Percentiles rank a stretch among this genome's conserved stretches.
phyloP scores from a whole-genome alignment of 164 flowering plant species.

The Pachysandra terminalis region DNA sequence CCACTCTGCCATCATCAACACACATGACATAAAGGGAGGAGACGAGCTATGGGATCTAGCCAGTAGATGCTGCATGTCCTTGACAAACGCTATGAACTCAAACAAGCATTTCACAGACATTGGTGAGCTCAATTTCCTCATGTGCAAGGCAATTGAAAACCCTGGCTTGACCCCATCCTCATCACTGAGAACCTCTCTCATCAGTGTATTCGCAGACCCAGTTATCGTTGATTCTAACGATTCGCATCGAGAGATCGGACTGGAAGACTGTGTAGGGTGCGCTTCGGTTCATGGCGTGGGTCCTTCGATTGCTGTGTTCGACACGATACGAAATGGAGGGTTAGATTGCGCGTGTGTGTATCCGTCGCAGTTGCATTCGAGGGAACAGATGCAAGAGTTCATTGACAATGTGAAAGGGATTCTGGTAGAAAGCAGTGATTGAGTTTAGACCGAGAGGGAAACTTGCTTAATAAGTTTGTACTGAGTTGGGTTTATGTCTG shows the following conservation, averaged over 20 bases:
- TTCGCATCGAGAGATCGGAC: constrained; percentile 32
- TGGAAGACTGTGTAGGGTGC: constrained; percentile 69
- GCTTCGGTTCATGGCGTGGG: constrained; percentile 76
- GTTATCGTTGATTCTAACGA: constrained; percentile 38
- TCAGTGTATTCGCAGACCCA: constrained; percentile 70
- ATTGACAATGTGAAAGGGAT: constrained; percentile 55
- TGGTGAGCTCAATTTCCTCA: constrained; percentile 71
- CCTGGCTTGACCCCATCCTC: constrained; percentile 67
- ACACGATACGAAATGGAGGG: constrained; percentile 55
- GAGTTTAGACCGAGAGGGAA: background rate
- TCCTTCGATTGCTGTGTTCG: constrained; percentile 66
- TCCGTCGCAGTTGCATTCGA: constrained; percentile 77
- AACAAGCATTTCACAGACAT: constrained; percentile 90
- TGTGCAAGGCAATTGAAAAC: constrained; percentile 82
- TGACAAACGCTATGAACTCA: constrained; percentile 32
- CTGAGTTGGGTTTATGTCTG: background rate
- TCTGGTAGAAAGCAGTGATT: constrained; percentile 27
- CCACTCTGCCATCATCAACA: constrained; percentile 69
- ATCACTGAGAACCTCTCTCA: constrained; percentile 61
- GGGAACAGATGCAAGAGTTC: constrained; percentile 62
- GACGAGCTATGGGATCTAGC: constrained; percentile 75
- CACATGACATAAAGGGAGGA: constrained; percentile 45
- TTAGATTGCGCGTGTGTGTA: constrained; percentile 70
- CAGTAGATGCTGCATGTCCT: constrained; percentile 38
- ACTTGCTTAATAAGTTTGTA: background rate